Evolutionary conservation across 192 early-diverging fungal genomes (phyloP).

Genomic region (Backusella circina): DNA sequence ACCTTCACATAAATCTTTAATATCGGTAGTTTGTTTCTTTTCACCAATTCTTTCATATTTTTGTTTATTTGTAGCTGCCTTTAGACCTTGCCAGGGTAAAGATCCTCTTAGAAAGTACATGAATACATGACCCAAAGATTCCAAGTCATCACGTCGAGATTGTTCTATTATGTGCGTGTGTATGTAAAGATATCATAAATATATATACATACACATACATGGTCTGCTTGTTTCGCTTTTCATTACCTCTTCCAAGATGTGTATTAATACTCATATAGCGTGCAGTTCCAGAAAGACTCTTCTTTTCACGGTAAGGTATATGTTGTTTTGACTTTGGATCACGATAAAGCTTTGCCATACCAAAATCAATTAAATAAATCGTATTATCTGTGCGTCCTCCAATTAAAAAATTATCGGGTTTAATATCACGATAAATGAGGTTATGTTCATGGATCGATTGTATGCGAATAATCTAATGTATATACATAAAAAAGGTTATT

Average conservation of each 20-base stretch:
- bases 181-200: neutral
- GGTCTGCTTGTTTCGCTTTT: neutral
- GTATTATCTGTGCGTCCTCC: constrained; percentile 62
- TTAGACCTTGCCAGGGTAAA: constrained; percentile 95
- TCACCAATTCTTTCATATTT: constrained; percentile 99
- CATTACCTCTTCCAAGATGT: constrained; percentile 80
- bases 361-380: constrained; percentile 94
- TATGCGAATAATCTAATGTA: constrained; percentile 65
- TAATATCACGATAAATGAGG: constrained; percentile 95
- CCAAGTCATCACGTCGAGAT: constrained; percentile 93
- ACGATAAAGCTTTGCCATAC: constrained; percentile 96
- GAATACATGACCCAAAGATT: constrained; percentile 95
- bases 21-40: constrained; percentile 86
- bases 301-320: constrained; percentile 95
- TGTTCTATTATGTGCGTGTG: constrained; percentile 68
- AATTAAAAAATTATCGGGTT: constrained; percentile 97
- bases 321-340: constrained; percentile 94
- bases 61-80: constrained; percentile 96
- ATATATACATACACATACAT: neutral
- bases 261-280: constrained; percentile 98
- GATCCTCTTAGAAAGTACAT: constrained; percentile 94
- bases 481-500: neutral
- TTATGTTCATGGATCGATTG: constrained; percentile 91
- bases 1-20: constrained; percentile 87
- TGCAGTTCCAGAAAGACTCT: constrained; percentile 89